These are phyloP conservation scores for Speleostelium caveatum DNA, from an alignment of 78 protist genomes.

Conservation along the genomic window DNA sequence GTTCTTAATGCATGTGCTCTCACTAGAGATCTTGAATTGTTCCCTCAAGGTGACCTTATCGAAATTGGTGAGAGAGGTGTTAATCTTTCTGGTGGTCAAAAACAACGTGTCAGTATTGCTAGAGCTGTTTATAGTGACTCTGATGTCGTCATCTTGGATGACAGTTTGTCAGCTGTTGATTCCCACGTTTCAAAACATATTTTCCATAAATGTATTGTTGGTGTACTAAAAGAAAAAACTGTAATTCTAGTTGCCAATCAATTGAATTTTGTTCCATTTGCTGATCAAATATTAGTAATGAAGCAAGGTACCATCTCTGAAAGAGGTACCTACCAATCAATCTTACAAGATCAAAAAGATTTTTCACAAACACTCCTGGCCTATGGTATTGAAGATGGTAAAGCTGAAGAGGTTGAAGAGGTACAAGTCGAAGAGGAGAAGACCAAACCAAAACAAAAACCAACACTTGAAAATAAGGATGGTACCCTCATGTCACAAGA, in stretches of 20 bases:
- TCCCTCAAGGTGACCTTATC: conserved; percentile 92
- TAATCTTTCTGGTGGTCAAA: conserved; percentile 98
- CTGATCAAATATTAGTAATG: conserved; percentile 34
- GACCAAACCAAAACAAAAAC: conserved; percentile 55
- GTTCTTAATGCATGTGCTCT: conserved; percentile 90
- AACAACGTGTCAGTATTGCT: conserved; percentile 96
- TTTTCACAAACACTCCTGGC: conserved; percentile 11
- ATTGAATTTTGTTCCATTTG: conserved; percentile 62
- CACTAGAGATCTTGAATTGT: conserved; percentile 81
- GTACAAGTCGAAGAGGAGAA: not conserved
- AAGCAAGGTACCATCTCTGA: conserved; percentile 83
- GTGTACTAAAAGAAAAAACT: conserved; percentile 68
- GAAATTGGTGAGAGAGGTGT: conserved; percentile 96
- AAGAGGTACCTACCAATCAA: conserved; percentile 75
- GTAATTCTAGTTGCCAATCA: conserved; percentile 91
- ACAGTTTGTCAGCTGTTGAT: conserved; percentile 96
- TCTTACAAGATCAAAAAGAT: conserved; percentile 11
- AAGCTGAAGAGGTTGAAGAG: conserved; percentile 35
- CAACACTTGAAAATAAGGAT: conserved; percentile 10
- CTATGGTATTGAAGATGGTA: conserved; percentile 39
- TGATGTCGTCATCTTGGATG: conserved; percentile 93
- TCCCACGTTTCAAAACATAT: conserved; percentile 90
- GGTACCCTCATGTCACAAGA: conserved; percentile 59
- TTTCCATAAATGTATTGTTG: conserved; percentile 74
- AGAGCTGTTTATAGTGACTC: conserved; percentile 88